Evolutionary conservation across 257 asterid genomes (phyloP), one percentile per base, ranked within the genome.

Genomic region (Cynanchum wilfordii): DNA sequence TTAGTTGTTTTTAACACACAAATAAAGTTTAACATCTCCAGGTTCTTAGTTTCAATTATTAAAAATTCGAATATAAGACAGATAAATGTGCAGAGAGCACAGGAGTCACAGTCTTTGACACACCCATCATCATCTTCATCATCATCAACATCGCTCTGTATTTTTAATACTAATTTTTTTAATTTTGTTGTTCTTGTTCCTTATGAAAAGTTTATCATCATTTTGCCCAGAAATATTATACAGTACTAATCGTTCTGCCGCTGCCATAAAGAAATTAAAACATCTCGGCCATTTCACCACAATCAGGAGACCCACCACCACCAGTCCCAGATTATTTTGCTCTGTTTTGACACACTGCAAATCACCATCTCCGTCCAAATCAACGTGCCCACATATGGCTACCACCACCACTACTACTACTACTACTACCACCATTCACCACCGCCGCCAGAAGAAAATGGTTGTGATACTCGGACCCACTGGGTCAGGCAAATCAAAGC

Each of bases 401-500:
- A 56, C 81, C 79, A 57, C 71, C 71, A 17, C 56, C 17, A 16
- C 56, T 10, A 52, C 58, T 22, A 52, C 9, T 5, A 16, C 85
- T 73, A 55, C 79, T 78, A 60, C 62, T 33, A n/a, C 73, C 71
- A 7, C 73, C 42, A n/a, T 11, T 20, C 72, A 66, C 67, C 73
- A 49, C 52, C 77, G 80, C 82, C 83, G 78, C 73, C 80, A 71
- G 59, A 83, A 73, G 24, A 89, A 85, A 68, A 22, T 91, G 20
- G 85, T 91, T 33, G 89, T 88, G 17, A 77, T 94, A 2, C 84
- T 89, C 93, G 99, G 97, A 65, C 87, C 97, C 33, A 94, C 99
- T 0, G 97, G 97, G 30, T 91, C 92, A 22, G 99, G 99, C 0
- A 94, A 94, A 77, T 86, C 99, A 0, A 89, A 87, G 71, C 96